phyloP scores from a whole-genome alignment of 2,329 filamentous ascomycete genomes.

The Cladosporium cucumerinum region DNA sequence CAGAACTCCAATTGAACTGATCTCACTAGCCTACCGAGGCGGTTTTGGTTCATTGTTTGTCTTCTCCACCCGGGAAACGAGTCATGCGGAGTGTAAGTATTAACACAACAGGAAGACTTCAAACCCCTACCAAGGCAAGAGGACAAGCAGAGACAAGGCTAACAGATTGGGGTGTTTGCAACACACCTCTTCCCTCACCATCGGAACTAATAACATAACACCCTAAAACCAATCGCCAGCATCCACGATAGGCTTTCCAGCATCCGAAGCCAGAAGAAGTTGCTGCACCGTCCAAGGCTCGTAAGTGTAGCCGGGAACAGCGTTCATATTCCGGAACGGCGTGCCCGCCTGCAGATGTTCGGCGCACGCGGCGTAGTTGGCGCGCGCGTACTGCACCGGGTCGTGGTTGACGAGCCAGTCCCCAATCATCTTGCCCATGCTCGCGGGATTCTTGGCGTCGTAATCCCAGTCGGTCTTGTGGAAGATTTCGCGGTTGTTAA shows the following conservation, averaged over 20 bases:
- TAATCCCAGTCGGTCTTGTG: conserved; percentile 51
- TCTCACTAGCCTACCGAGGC: no score
- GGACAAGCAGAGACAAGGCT: no score
- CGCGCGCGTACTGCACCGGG: background rate
- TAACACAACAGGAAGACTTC: background rate
- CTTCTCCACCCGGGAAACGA: no score
- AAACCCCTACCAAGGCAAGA: background rate
- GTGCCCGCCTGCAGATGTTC: background rate
- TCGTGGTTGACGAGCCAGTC: conserved; percentile 12
- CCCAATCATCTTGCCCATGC: conserved; percentile 47
- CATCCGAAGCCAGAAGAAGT: background rate
- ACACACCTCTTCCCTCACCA: no score
- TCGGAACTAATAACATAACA: no score
- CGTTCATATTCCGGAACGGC: background rate
- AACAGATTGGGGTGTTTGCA: no score
- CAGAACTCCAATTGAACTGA: background rate
- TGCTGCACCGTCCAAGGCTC: background rate
- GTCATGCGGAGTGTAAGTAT: no score
- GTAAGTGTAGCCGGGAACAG: background rate
- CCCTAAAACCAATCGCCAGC: background rate
- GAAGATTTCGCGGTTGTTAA: conserved; percentile 40
- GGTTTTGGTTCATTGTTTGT: no score
- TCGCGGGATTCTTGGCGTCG: conserved; percentile 44
- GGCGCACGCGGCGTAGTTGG: background rate
- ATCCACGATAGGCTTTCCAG: background rate